Percentiles rank a stretch among this genome's conserved stretches.
These are phyloP conservation scores for Lactarius tabidus DNA, from an alignment of 768 basidiomycete species.

Conservation along the genomic window DNA sequence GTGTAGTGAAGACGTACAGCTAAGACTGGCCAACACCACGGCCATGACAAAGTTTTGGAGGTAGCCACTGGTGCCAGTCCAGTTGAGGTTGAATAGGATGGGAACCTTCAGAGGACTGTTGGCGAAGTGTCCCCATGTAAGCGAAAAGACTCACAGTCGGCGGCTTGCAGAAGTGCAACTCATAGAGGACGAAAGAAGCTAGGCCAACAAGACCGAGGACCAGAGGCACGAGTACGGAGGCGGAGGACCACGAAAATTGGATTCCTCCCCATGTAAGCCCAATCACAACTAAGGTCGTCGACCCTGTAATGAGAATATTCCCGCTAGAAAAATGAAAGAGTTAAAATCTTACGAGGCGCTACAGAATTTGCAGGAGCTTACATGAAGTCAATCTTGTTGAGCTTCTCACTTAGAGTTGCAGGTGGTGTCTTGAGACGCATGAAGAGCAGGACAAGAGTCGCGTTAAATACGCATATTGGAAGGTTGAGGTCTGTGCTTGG, in stretches of 20 bases:
- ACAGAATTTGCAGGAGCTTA: conserved; percentile 23
- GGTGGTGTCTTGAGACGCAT: conserved; percentile 35
- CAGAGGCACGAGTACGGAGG: conserved; percentile 40
- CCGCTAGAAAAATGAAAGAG: conserved; percentile 31
- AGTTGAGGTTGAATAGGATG: conserved; percentile 32
- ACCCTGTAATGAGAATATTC: conserved; percentile 34
- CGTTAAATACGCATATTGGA: conserved; percentile 33
- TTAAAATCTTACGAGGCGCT: not conserved
- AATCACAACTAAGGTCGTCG: conserved; percentile 31
- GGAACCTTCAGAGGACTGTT: conserved; percentile 31
- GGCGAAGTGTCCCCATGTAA: not conserved
- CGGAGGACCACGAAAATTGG: conserved; percentile 39
- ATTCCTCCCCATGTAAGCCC: conserved; percentile 44
- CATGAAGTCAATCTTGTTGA: conserved; percentile 39
- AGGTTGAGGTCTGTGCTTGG: conserved; percentile 35
- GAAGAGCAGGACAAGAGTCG: conserved; percentile 30
- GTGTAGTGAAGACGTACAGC: conserved; percentile 7
- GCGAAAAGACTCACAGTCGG: conserved; percentile 33
- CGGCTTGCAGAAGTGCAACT: conserved; percentile 32
- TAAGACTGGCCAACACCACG: conserved; percentile 27
- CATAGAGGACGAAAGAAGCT: conserved; percentile 37
- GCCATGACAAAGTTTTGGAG: conserved; percentile 33
- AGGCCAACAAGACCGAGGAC: conserved; percentile 39
- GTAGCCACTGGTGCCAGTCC: conserved; percentile 35
- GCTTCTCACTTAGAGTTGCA: conserved; percentile 33